These are phyloP conservation scores for Penicillium goetzii DNA, from an alignment of 495 filamentous ascomycete genomes.

Conservation along the genomic window DNA sequence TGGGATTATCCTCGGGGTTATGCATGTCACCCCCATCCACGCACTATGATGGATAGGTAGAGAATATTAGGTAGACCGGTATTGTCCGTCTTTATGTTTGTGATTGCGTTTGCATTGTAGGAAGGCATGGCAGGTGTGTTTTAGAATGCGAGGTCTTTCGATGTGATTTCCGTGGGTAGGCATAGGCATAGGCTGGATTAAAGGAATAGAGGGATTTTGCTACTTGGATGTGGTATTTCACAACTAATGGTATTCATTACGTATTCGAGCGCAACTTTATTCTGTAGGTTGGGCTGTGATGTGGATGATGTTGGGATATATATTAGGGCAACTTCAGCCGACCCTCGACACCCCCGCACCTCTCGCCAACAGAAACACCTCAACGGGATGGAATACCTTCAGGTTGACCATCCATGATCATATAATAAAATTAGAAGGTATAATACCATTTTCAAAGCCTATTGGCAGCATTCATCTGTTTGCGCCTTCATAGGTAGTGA, in stretches of 20 bases:
- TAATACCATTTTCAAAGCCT: no score
- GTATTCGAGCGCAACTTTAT: no score
- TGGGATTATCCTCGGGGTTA: neutral
- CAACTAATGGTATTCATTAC: neutral
- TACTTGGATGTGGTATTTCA: neutral
- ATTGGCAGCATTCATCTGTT: no score
- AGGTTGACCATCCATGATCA: no score
- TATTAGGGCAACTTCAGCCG: neutral
- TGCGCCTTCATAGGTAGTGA: no score
- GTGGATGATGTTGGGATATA: neutral
- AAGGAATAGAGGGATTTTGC: neutral
- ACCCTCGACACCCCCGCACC: neutral
- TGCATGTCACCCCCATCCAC: constrained; percentile 8
- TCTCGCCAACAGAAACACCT: no score
- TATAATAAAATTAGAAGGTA: no score
- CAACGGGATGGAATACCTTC: no score
- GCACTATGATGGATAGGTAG: constrained; percentile 22
- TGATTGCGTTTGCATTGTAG: neutral
- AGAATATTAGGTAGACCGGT: constrained; percentile 19
- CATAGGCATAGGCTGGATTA: neutral
- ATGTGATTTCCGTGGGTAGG: neutral
- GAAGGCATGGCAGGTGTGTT: neutral
- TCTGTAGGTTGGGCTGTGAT: neutral
- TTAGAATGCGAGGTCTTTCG: neutral
- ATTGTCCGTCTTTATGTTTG: neutral